Base-by-base conservation (phyloP, 768 basidiomycete species). In the Psilocybe azurescens region DNA sequence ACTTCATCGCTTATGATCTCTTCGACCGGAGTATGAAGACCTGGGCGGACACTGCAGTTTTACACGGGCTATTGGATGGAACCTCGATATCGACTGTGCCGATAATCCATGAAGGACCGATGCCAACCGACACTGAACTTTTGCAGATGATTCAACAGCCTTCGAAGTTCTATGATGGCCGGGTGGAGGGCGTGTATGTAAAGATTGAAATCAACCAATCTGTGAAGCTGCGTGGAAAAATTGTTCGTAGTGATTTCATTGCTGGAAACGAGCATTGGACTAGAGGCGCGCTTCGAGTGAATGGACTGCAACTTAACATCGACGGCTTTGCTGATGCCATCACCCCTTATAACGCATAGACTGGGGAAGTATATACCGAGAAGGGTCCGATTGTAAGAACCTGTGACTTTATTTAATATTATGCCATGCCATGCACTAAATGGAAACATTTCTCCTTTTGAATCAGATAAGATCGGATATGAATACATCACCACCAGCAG, bases 191-290 rank as follows among this genome's bases (percentile, higher is more conserved):
- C 0, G 73, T 89, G 4, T 87, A 87, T 71, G 77, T 88, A 49
- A 86, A 86, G 71, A 71, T 83, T 0, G 87, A 87, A 68, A 72
- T 65, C 44, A 70, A 72, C 20, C 74, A 75, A 1, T 70, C 54
- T 49, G 82, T 85, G 1, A 67, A 79, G 7, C 66, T 73, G 24
- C 75, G 86, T 58, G 82, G 82, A 3, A 87, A 88, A 71, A 79
- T 88, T 4, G 87, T 88, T 10, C 74, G 86, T 28, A 78, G 78
- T 9, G 86, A 87, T 69, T 87, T 88, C 63, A 86, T 88, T 64
- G 77, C 85, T 57, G 86, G 87, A 3, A 86, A 88, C 66, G 84
- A 87, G 61, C 86, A 87, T 67, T 88, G 86, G 86, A 79, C 78
- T 9, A 79, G 74, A 68, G 82, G 79, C 0, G 73, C 70, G n/a